phyloP scores from a whole-genome alignment of 345 rosid species.

The Sisymbrium altissimum region DNA sequence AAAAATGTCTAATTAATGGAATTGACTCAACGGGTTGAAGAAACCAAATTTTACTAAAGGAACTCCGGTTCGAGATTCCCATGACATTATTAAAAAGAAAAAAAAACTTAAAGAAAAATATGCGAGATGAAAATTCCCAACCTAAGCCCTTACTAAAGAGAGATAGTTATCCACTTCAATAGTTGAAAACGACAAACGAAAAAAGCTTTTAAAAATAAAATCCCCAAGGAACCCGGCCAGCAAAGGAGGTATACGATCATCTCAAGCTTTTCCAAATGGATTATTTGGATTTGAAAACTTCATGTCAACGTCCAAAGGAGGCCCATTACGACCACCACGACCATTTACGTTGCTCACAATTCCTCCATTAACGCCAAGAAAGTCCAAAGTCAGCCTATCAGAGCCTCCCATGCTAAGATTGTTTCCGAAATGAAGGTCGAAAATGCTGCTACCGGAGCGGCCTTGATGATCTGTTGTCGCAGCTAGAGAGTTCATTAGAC shows the following conservation, averaged over 20 bases:
- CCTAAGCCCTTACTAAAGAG: background rate
- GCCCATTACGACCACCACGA: slow-evolving; percentile 23
- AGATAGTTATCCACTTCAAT: background rate
- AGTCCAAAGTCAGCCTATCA: slow-evolving; percentile 65
- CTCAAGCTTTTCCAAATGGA: slow-evolving; percentile 32
- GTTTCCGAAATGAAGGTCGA: slow-evolving; percentile 31
- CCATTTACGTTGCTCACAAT: slow-evolving; percentile 39
- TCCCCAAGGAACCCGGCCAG: background rate
- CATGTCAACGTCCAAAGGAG: slow-evolving; percentile 19
- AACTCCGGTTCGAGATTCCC: slow-evolving; percentile 5
- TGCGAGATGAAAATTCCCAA: background rate
- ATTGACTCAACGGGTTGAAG: background rate
- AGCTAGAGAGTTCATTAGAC: slow-evolving; percentile 58
- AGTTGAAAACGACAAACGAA: slow-evolving; percentile 2
- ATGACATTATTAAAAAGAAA: background rate
- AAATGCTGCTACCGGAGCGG: slow-evolving; percentile 28
- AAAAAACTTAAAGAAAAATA: background rate
- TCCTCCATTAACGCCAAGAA: slow-evolving; percentile 68
- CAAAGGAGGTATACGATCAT: background rate
- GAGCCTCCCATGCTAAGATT: slow-evolving; percentile 32
- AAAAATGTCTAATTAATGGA: background rate
- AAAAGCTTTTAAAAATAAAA: slow-evolving; percentile 9
- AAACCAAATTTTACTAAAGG: background rate
- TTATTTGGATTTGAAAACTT: slow-evolving; percentile 29
- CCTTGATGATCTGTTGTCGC: slow-evolving; percentile 24